Percentiles rank a stretch among this genome's conserved stretches.
Evolutionary conservation across 1,284 basidiomycete genomes (phyloP).

Genomic region (Naganishia albida): DNA sequence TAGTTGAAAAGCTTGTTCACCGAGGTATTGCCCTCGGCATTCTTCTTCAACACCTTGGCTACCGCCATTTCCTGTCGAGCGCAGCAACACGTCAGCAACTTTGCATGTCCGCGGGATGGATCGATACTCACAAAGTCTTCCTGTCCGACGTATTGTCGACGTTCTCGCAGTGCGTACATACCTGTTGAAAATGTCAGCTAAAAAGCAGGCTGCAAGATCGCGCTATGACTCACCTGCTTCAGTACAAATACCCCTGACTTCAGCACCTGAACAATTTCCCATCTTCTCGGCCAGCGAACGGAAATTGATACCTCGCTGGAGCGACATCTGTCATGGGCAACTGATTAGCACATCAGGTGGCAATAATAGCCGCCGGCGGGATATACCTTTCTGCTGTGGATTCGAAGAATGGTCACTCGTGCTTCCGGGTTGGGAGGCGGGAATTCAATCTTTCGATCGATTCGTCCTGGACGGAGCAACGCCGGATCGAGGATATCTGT

Average conservation of each 20-base stretch:
- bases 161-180: conserved; percentile 95
- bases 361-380: not conserved
- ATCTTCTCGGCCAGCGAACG: conserved; percentile 95
- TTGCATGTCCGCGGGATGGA: not conserved
- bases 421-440: conserved; percentile 98
- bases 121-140: conserved; percentile 74
- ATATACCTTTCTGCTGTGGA: conserved; percentile 89
- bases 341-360: not conserved
- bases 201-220: conserved; percentile 25
- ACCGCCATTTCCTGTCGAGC: conserved; percentile 74
- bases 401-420: conserved; percentile 91
- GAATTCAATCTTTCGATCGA: conserved; percentile 99
- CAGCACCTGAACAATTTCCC: conserved; percentile 97
- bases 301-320: conserved; percentile 96
- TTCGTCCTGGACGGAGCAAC: conserved; percentile 89
- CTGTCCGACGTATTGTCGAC: conserved; percentile 94
- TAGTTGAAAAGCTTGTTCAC: conserved; percentile 80
- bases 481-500: conserved; percentile 93
- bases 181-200: conserved; percentile 57
- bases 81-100: not conserved
- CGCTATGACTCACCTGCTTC: conserved; percentile 77
- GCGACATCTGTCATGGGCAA: conserved; percentile 73
- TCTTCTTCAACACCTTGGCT: conserved; percentile 89
- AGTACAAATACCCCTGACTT: conserved; percentile 97
- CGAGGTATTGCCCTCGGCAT: conserved; percentile 84